Evolutionary conservation across 176 grass and related monocot genomes (phyloP), one percentile per base, ranked within the genome.

Genomic region (Triticum monococcum): DNA sequence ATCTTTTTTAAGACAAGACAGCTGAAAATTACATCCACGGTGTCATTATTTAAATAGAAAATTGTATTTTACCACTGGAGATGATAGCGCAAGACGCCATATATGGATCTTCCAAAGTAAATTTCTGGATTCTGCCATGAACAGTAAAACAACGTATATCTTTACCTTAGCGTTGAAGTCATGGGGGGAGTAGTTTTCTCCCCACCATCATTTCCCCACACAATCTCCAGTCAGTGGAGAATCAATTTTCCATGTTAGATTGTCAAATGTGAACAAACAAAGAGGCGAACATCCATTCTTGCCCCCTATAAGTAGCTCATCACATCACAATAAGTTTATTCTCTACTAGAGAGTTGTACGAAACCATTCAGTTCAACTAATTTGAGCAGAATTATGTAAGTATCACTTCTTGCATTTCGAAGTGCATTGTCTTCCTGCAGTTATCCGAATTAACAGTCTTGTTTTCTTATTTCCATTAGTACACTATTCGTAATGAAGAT

Each of bases 201-300:
- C 17, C 7, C 52, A 40, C 87, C 38, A 69, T 31, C 3, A 3
- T 31, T 82, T 82, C 48, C 33, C 50, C 28, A 63, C 28, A 80
- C 68, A 68, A 89, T 70, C 78, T 81, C 38, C 61, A 48, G 62
- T 62, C 48, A 90, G 88, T 86, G 88, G 88, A 86, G 88, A 71
- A 78, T 82, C 78, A 71, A 86, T 81, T 86, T 90, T 77, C 28
- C 7, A 64, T 16, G 41, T 11, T 61, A n/a, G 0, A 50, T 62
- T 33, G 33, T 20, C 12, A 71, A 52, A 28, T 59, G 26, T 60
- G 33, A 59, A 69, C 23, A 68, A 75, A 26, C 3, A 74, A 14
- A 5, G 41, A 36, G 69, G 45, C 26, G 23, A 43, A 81, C 69
- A 16, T 85, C 61, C 14, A 60, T 61, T 89, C 75, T 77, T 75